Evolutionary conservation across 2,329 filamentous ascomycete species (phyloP), one percentile per base, ranked within the genome.

Genomic region (Alternaria ethzedia): DNA sequence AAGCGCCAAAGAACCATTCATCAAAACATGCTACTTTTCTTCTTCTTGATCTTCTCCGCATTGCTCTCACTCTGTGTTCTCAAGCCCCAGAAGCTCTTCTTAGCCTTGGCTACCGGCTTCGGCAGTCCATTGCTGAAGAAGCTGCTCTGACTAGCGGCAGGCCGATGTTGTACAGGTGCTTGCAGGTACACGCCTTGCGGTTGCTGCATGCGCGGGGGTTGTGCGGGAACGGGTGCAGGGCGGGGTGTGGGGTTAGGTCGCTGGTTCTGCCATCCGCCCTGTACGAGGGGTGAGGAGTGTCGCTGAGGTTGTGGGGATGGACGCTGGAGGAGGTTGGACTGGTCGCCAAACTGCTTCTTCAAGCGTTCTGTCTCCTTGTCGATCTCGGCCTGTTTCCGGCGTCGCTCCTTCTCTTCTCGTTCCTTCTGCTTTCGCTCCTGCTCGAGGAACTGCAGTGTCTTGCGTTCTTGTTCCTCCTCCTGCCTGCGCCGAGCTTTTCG

Each of bases 311-410:
- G 69, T 17, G 54, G 70, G 25, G 64, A 69, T 0, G 63, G 63
- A 17, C 65, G 36, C n/a, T 41, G 66, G 6, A 78, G 66, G 5
- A 79, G 63, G 26, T 70, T 73, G 25, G 70, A 72, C 52, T 80
- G 78, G 59, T 77, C 83, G 51, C 91, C 91, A 71, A 92, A 94
- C 70, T 90, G 79, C 69, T 84, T 87, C 21, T 88, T 84, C 8
- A 97, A 82, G 1, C 93, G 86, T 69, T 90, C 90, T 0, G 93
- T 97, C 79, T 97, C 94, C 46, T 88, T 88, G 36, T 97, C 83
- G 13, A 86, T 72, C 57, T 87, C 86, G 1, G 82, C 83, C 65
- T 88, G 83, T 62, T 81, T 83, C 26, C 81, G 78, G 59, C 82
- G 85, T 0, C 83, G 85, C 70, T 91, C 89, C 59, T 84, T 86